Evolutionary conservation across 148 eudicot genomes (phyloP), one percentile per base, ranked within the genome.

Genomic region (Diospyros kaki): DNA sequence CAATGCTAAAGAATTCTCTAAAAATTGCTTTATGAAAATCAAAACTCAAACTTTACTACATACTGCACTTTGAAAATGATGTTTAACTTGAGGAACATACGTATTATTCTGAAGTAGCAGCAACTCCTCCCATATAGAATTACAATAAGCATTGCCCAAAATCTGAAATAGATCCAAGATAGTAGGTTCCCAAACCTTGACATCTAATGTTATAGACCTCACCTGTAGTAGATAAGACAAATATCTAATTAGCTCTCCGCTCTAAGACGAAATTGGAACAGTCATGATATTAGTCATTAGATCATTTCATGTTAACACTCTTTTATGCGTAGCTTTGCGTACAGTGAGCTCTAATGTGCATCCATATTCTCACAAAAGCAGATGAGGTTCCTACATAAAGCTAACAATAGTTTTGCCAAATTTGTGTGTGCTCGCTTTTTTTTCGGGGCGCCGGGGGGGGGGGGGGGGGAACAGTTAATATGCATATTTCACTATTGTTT

Each of bases 101-200:
- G 83, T 65, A 70, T 79, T 83, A 73, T 72, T 82, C 58, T 85
- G 81, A 78, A 68, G 83, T 75, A 76, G 83, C 64, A 86, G 87
- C 77, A 76, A 76, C 76, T 85, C 89, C 85, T 93, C 98, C 98
- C 98, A 93, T 56, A 93, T 86, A 68, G 94, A 89, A 79, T 93
- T 93, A 82, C 91, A 89, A 73, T 84, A 93, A 64, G 81, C 72
- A 74, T 93, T 93, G 28, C 98, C 98, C 68, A 93, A 88, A 63
- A 78, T 87, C 73, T 76, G 79, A 74, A 93, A 91, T 62, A 93
- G 75, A 64, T 91, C 91, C 83, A 93, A 79, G 65, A 93, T 75
- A 38, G 91, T 84, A 44, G 90, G 89, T 80, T 93, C 98, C 98
- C 98, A 93, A 66, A 91, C 98, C 87, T 79, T 93, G 76, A 93